Base-by-base conservation (phyloP, 2,329 filamentous ascomycete species). In the Rhinocladiella similis region DNA sequence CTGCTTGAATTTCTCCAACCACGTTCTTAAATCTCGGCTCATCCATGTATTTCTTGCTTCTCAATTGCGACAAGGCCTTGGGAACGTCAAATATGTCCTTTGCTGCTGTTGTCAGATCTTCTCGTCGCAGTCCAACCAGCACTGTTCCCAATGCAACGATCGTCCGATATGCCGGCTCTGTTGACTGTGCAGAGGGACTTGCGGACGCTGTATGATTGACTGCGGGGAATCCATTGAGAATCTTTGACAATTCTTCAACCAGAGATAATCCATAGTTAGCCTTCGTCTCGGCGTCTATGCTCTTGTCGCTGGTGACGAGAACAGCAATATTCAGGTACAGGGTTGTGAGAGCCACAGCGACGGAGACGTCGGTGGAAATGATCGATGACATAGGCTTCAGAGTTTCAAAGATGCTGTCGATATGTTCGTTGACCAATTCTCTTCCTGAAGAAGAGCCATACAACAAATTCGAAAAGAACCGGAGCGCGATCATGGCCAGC, bases 241-340 rank as follows among this genome's bases (percentile, higher is more conserved):
- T 80, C 54, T 80, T 78, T 1, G 81, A 81, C 0, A 92, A 72
- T 4, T 87, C 79, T 27, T 84, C 79, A 1, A 90, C 69, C 3
- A 91, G 74, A 9, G 78, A 76, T 64, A 84, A 67, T 68, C 70
- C 39, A 78, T 76, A 49, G 18, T 35, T 54, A 3, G 56, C 54
- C 10, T 36, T 75, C 70, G 6, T 81, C 79, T 41, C 75, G 62
- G 63, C 73, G 48, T 66, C 71, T 33, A 29, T 55, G 66, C 54
- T 71, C 71, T 56, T 73, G 71, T 78, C 62, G 3, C 73, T 72
- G 7, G 80, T 82, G 4, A 90, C 81, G 10, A 92, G 80, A 1
- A 96, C 90, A 0, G 91, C 81, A 62, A 89, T 88, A 73, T 99
- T 97, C 69, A 97, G 87, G 57, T 88, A 86, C 0, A 90, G 80